These are phyloP conservation scores for Magnusiomyces suaveolens DNA, from an alignment of 1,139 yeast genomes.

Conservation along the genomic window DNA sequence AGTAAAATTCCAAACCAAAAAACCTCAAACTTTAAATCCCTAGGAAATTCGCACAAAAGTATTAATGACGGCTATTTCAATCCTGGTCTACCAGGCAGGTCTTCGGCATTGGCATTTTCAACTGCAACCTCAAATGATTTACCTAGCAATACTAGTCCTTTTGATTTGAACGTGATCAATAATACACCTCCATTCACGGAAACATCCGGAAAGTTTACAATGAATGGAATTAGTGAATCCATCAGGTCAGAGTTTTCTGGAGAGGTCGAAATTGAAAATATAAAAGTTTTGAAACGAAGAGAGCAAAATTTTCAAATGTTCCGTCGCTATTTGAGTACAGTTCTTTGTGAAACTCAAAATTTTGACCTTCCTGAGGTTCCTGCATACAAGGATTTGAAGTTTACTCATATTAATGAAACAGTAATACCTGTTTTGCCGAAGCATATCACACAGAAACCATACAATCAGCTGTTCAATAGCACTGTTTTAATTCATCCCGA, in stretches of 20 bases:
- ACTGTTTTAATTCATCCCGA: not conserved
- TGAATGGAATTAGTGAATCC: constrained; percentile 26
- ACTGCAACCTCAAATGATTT: not conserved
- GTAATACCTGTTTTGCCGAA: not conserved
- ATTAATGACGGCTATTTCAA: not conserved
- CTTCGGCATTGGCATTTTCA: not conserved
- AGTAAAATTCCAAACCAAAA: no score
- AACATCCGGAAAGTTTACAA: constrained; percentile 34
- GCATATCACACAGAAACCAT: not conserved
- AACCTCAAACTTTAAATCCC: no score
- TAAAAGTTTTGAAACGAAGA: not conserved
- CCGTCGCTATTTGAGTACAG: not conserved
- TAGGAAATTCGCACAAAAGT: not conserved
- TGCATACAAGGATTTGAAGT: not conserved
- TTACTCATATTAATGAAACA: not conserved
- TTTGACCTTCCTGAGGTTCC: not conserved
- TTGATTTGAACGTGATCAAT: constrained; percentile 12
- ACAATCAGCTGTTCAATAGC: not conserved
- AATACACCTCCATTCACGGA: constrained; percentile 37
- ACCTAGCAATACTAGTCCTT: not conserved
- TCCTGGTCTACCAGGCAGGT: not conserved
- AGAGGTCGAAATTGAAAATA: not conserved
- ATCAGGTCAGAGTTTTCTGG: constrained; percentile 14
- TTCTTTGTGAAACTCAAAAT: not conserved
- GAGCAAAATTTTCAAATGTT: not conserved